Evolutionary conservation across 495 filamentous ascomycete species (phyloP).

Genomic region (Tuber aestivum): DNA sequence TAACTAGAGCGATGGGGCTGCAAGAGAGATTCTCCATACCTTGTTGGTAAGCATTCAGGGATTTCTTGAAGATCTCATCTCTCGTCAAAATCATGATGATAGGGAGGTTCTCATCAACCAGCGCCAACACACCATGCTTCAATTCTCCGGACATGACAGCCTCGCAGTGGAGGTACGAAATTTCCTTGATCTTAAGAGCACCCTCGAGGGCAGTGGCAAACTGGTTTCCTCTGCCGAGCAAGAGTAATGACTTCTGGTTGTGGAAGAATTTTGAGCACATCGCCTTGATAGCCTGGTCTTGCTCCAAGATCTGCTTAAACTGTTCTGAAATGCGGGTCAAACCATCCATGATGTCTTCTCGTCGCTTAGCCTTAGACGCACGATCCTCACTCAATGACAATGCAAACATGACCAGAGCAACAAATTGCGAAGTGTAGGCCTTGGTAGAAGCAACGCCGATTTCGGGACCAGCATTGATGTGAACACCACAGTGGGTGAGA

Average conservation of each 20-base stretch:
- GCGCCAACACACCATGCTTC: slow-evolving; percentile 94
- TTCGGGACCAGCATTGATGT: slow-evolving; percentile 97
- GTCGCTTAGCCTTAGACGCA: slow-evolving; percentile 83
- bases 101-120: slow-evolving; percentile 95
- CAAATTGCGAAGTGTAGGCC: slow-evolving; percentile 97
- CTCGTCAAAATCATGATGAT: slow-evolving; percentile 99
- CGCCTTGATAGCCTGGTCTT: slow-evolving; percentile 88
- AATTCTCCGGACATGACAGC: slow-evolving; percentile 99
- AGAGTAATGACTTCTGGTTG: slow-evolving; percentile 89
- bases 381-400: slow-evolving; percentile 92
- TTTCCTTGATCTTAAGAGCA: slow-evolving; percentile 99
- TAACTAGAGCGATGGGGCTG: neutral
- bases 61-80: slow-evolving; percentile 92
- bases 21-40: slow-evolving; percentile 50
- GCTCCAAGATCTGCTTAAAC: slow-evolving; percentile 81
- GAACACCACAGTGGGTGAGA: slow-evolving; percentile 97
- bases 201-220: slow-evolving; percentile 96
- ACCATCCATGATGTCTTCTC: slow-evolving; percentile 95
- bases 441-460: slow-evolving; percentile 99
- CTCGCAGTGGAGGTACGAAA: slow-evolving; percentile 98
- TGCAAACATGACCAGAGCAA: slow-evolving; percentile 99
- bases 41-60: slow-evolving; percentile 97
- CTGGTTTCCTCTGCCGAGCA: slow-evolving; percentile 89
- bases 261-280: slow-evolving; percentile 86
- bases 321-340: slow-evolving; percentile 79